A percentile compares a stretch with the other conserved stretches of the same genome.
These are phyloP conservation scores for Boletus reticulatus DNA, from an alignment of 768 basidiomycete genomes.

Conservation along the genomic window DNA sequence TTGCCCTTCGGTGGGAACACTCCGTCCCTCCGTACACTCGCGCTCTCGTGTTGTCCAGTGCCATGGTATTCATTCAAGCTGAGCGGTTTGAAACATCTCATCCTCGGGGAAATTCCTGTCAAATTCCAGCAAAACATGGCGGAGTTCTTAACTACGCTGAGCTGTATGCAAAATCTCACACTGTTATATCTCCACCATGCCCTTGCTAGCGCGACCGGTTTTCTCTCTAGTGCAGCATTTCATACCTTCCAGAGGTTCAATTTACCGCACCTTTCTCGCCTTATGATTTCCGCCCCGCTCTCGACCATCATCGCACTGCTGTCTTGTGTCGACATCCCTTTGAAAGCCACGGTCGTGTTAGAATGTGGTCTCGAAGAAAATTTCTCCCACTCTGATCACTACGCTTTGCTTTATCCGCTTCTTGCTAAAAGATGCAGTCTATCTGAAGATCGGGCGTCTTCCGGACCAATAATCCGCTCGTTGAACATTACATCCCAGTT, in stretches of 20 bases:
- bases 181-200: slow-evolving; percentile 32
- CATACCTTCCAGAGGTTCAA: neutral
- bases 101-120: too few species aligned
- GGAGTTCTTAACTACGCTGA: too few species aligned
- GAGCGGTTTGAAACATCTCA: too few species aligned
- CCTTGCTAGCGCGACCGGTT: slow-evolving; percentile 4
- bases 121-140: too few species aligned
- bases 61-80: too few species aligned
- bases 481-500: too few species aligned
- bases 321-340: slow-evolving; percentile 2
- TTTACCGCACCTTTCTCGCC: slow-evolving; percentile 4
- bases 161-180: slow-evolving; percentile 1
- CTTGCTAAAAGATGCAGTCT: neutral
- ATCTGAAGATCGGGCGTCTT: too few species aligned
- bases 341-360: neutral
- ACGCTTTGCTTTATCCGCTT: neutral
- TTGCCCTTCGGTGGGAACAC: too few species aligned
- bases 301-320: neutral
- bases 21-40: too few species aligned
- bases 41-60: too few species aligned
- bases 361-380: neutral
- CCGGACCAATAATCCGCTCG: too few species aligned
- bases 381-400: neutral
- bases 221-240: neutral
- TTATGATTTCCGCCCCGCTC: slow-evolving; percentile 1